Conservation (phyloP, 148 eudicot species). For the Silene latifolia region DNA sequence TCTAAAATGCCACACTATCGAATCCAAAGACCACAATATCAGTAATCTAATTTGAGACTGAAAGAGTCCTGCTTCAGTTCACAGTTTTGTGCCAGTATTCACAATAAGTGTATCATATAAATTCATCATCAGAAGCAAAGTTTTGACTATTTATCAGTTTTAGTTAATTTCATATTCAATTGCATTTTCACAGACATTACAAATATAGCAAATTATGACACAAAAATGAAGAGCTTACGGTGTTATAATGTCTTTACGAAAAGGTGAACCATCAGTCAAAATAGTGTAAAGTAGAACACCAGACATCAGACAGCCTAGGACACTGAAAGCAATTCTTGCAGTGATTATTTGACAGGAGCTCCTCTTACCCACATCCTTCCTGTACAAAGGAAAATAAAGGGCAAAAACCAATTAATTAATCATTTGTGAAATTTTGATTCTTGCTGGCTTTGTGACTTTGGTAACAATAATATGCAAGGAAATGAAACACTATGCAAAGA, state of each 20-base stretch:
- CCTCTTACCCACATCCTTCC: conserved; percentile 41
- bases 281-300: conserved; percentile 60
- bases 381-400: conserved; percentile 23
- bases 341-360: conserved; percentile 37
- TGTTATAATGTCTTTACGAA: conserved; percentile 44
- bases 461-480: background rate
- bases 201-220: background rate
- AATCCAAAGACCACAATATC: background rate
- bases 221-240: conserved; percentile 47
- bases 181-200: background rate
- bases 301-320: conserved; percentile 64
- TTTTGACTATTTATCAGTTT: background rate
- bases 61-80: background rate
- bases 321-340: conserved; percentile 49
- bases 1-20: background rate
- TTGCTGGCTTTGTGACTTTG: background rate
- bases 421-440: background rate
- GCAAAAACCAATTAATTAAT: background rate
- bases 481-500: background rate
- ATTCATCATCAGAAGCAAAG: background rate
- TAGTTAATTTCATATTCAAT: background rate
- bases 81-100: background rate
- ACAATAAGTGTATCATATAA: background rate
- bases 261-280: conserved; percentile 60
- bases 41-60: background rate